These are phyloP conservation scores for Nothophoma quercina DNA, from an alignment of 2,329 filamentous ascomycete species.

Conservation along the genomic window DNA sequence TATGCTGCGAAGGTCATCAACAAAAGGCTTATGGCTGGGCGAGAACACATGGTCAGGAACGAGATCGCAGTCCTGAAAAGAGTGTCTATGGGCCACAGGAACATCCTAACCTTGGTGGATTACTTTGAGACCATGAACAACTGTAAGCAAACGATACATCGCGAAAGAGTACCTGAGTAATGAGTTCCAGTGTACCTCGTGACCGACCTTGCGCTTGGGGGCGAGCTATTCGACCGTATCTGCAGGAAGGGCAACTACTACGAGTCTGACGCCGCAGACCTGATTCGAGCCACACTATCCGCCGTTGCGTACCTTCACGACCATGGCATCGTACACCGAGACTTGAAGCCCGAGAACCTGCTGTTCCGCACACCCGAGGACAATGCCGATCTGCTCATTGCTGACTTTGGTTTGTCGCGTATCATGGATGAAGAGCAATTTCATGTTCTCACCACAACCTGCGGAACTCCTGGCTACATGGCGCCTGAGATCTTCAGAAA, in stretches of 20 bases:
- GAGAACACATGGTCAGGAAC: conserved; percentile 98
- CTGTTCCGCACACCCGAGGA: conserved; percentile 97
- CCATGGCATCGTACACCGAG: conserved; percentile 97
- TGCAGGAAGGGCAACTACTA: conserved; percentile 99
- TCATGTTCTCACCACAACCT: conserved; percentile 96
- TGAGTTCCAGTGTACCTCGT: conserved; percentile 79
- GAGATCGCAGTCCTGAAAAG: conserved; percentile 97
- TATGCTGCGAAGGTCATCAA: conserved; percentile 99
- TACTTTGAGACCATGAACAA: conserved; percentile 99
- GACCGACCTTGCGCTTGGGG: conserved; percentile 93
- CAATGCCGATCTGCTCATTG: conserved; percentile 95
- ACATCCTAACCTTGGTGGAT: conserved; percentile 96
- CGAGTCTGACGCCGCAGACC: conserved; percentile 93
- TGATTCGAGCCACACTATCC: conserved; percentile 92
- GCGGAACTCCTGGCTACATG: conserved; percentile 98
- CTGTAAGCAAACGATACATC: conserved; percentile 58
- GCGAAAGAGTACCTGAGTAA: conserved; percentile 14
- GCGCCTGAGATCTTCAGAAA: conserved; percentile 99
- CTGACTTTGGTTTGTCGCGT: conserved; percentile 91
- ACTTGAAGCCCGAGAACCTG: conserved; percentile 96
- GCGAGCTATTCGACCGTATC: conserved; percentile 97
- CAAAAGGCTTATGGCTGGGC: conserved; percentile 94
- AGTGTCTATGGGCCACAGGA: conserved; percentile 99
- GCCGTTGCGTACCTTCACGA: conserved; percentile 99
- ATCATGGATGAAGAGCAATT: conserved; percentile 99